Percentiles rank a stretch among this genome's conserved stretches.
Conservation (phyloP, 2,329 filamentous ascomycete species). For the Apiospora phragmitis region DNA sequence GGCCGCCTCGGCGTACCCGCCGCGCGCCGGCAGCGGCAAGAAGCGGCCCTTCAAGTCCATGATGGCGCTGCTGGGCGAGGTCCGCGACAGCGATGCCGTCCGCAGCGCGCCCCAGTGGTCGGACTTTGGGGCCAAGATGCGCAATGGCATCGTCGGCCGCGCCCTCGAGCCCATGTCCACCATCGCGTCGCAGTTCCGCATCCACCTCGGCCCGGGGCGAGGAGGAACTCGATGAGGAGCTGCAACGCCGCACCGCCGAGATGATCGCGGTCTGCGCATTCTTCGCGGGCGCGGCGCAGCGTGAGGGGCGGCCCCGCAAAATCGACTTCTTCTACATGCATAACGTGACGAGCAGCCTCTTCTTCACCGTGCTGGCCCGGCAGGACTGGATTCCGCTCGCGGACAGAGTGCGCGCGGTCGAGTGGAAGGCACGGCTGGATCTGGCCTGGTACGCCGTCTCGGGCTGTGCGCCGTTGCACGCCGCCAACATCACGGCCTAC, state of each 20-base stretch:
- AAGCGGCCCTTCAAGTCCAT: slow-evolving; percentile 12
- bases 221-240: slow-evolving; percentile 38
- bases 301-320: slow-evolving; percentile 54
- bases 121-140: slow-evolving; percentile 43
- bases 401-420: slow-evolving; percentile 58
- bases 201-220: slow-evolving; percentile 17
- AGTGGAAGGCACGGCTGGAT: slow-evolving; percentile 66
- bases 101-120: slow-evolving; percentile 42
- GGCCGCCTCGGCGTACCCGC: not conserved
- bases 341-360: slow-evolving; percentile 33
- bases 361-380: slow-evolving; percentile 28
- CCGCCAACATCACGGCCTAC: slow-evolving; percentile 22
- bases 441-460: slow-evolving; percentile 64
- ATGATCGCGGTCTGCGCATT: slow-evolving; percentile 26
- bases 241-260: slow-evolving; percentile 34
- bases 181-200: slow-evolving; percentile 52
- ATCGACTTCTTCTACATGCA: slow-evolving; percentile 65
- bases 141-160: slow-evolving; percentile 61
- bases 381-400: slow-evolving; percentile 33
- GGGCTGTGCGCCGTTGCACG: slow-evolving; percentile 40
- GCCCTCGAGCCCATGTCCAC: slow-evolving; percentile 56
- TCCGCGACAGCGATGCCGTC: slow-evolving; percentile 48
- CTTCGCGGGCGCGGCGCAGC: slow-evolving; percentile 43
- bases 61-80: slow-evolving; percentile 21
- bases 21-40: too few relatives aligned